phyloP scores from a whole-genome alignment of 2,329 filamentous ascomycete species.

The Sclerotinia trifoliorum region DNA sequence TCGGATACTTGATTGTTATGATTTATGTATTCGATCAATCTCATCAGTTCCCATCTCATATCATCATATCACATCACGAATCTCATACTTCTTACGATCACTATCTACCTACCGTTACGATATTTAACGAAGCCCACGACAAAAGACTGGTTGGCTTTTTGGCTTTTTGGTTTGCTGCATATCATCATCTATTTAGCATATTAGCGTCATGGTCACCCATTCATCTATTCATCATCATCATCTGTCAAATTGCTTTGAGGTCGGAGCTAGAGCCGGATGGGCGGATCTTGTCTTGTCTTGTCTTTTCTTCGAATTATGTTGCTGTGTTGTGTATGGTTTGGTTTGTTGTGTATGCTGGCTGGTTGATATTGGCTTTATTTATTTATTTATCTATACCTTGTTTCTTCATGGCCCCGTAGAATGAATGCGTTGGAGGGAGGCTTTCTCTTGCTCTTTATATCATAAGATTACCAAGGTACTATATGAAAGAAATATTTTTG shows the following conservation, averaged over 20 bases:
- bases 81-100: conserved; percentile 10
- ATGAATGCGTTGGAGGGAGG: no score
- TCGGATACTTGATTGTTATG: not conserved
- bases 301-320: no score
- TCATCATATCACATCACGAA: not conserved
- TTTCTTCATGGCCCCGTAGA: no score
- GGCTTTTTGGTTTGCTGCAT: not conserved
- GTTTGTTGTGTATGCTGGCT: not conserved
- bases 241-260: not conserved
- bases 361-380: not conserved
- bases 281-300: not conserved
- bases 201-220: conserved; percentile 1
- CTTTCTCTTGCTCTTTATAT: no score
- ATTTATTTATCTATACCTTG: no score
- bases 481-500: no score
- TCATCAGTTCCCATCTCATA: not conserved
- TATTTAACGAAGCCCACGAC: not conserved
- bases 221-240: no score
- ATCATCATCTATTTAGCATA: not conserved
- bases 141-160: conserved; percentile 3
- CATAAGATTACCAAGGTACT: no score
- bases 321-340: no score
- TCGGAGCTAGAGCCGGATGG: not conserved
- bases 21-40: no score
- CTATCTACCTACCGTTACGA: not conserved